phyloP scores from a whole-genome alignment of 108 stramenopile species.

The Fistulifera pelliculosa region DNA sequence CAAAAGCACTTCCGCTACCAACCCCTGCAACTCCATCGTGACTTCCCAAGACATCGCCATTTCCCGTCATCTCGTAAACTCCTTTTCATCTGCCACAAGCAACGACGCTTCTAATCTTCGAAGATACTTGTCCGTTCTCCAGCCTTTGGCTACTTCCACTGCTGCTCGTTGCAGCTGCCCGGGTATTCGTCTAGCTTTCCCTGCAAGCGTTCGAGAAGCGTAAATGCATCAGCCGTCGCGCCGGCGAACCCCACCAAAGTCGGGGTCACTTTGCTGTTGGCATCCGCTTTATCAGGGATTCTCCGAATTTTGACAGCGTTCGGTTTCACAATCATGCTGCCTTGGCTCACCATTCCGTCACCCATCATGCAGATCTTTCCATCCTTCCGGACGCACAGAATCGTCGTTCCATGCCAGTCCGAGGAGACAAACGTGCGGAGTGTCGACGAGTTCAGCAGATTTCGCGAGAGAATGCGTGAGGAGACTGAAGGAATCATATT shows the following conservation, averaged over 20 bases:
- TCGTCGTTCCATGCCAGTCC: slow-evolving; percentile 50
- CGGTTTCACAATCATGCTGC: slow-evolving; percentile 89
- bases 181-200: slow-evolving; percentile 93
- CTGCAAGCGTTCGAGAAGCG: slow-evolving; percentile 93
- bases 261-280: slow-evolving; percentile 31
- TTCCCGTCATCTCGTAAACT: slow-evolving; percentile 90
- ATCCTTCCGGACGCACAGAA: slow-evolving; percentile 92
- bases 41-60: slow-evolving; percentile 96
- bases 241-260: slow-evolving; percentile 97
- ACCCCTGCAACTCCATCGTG: slow-evolving; percentile 88
- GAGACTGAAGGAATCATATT: neutral
- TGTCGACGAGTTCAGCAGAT: neutral
- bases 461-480: neutral
- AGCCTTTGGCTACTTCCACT: slow-evolving; percentile 97
- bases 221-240: slow-evolving; percentile 96
- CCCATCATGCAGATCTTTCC: slow-evolving; percentile 98
- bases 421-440: slow-evolving; percentile 23
- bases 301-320: slow-evolving; percentile 92
- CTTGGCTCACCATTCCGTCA: slow-evolving; percentile 97
- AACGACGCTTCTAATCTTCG: slow-evolving; percentile 87
- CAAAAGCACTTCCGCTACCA: slow-evolving; percentile 76
- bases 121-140: slow-evolving; percentile 98
- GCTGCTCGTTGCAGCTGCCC: slow-evolving; percentile 89
- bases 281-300: slow-evolving; percentile 43
- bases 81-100: slow-evolving; percentile 81